Evolutionary conservation across 805 yeast genomes (phyloP).

Genomic region (Kregervanrija delftensis): DNA sequence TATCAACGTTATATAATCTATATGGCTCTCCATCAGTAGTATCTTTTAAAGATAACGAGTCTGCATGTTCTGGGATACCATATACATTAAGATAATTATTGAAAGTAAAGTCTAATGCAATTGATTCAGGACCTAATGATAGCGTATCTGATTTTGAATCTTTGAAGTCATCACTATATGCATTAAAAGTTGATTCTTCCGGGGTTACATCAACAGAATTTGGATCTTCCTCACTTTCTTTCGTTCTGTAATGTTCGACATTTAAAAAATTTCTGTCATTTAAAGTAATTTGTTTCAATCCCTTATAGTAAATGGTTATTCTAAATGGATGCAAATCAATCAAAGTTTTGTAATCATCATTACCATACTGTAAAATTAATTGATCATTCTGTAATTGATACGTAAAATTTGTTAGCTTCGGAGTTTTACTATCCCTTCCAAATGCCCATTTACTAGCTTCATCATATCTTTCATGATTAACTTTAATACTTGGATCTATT

Average conservation of each 20-base stretch:
- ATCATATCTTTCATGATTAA: constrained; percentile 45
- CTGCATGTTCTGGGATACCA: constrained; percentile 98
- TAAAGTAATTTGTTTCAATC: constrained; percentile 42
- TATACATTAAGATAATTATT: constrained; percentile 55
- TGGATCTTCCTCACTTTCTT: constrained; percentile 31
- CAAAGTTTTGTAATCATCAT: constrained; percentile 32
- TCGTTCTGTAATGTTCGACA: constrained; percentile 69
- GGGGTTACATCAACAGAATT: constrained; percentile 37
- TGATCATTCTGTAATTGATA: constrained; percentile 17
- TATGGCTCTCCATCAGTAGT: constrained; percentile 68
- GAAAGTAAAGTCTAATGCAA: constrained; percentile 73
- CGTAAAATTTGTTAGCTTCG: constrained; percentile 16
- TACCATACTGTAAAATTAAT: constrained; percentile 30
- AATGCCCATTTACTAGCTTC: constrained; percentile 59
- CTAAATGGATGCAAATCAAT: constrained; percentile 43
- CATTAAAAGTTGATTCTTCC: constrained; percentile 57
- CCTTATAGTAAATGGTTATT: constrained; percentile 40
- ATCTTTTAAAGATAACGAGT: constrained; percentile 63
- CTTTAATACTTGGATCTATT: constrained; percentile 3
- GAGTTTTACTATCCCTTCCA: constrained; percentile 11
- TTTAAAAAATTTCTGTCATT: constrained; percentile 71
- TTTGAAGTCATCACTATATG: constrained; percentile 64
- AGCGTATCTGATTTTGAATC: constrained; percentile 60
- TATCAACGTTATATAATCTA: constrained; percentile 86
- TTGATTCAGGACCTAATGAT: constrained; percentile 84